Evolutionary conservation across 306 rosid genomes (phyloP), one percentile per base, ranked within the genome.

Genomic region (Rosa lucieae): DNA sequence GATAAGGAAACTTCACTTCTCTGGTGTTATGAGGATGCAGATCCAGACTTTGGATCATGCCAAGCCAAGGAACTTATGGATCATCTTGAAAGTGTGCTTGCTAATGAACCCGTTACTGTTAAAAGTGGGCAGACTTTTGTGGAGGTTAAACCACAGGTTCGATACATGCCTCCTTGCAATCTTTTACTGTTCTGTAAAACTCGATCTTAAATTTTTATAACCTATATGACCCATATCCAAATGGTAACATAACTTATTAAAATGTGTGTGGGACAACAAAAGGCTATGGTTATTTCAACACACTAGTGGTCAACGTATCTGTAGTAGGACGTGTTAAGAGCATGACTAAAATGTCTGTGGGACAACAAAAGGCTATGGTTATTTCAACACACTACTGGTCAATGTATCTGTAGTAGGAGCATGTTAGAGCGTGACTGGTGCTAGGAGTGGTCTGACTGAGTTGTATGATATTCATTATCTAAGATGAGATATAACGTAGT

Each of bases 1-100:
- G 92, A 86, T 76, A 88, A 87, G 76, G 96, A 91, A 73, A 88
- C 93, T 47, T 42, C 90, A 4, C 90, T 91, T 62, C 86, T 85
- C 44, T 91, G 96, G 96, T 83, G 75, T 76, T 91, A 91, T 47
- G 93, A 87, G 84, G 93, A 91, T 77, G 91, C 96, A 1, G 96
- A 91, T 83, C 93, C 90, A 0, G 96, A 91, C 82, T 91, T 91
- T 14, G 96, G 96, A 43, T 89, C 93, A 2, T 91, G 93, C 79
- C 96, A 91, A 76, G 96, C 96, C 37, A 91, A 91, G 93, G 96
- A 91, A 73, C 96, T 91, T 80, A 81, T 84, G 53, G 88, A 91
- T 86, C 96, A 89, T 86, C 96, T 91, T 35, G 93, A 91, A 83
- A 91, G 93, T 51, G 96, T 91, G 47, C 93, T 91, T 48, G 89